Evolutionary conservation across 2,329 filamentous ascomycete genomes (phyloP), one percentile per base, ranked within the genome.

Genomic region (Exophiala alcalophila): DNA sequence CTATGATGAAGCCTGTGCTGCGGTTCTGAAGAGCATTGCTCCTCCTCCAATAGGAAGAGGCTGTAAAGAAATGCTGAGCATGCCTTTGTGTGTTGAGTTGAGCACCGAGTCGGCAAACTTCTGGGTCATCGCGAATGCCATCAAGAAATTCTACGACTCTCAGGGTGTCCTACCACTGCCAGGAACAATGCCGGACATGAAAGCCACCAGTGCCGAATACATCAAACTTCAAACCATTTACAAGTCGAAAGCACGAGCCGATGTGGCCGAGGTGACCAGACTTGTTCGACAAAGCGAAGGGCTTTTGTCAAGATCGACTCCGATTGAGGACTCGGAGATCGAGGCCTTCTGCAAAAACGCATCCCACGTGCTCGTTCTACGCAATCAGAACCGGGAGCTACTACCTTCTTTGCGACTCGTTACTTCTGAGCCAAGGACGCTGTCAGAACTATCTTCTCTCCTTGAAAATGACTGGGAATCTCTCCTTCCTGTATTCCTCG

Each of bases 261-360:
- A 98, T 58, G 71, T 83, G 10, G 76, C 78, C 20, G 84, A 94
- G 63, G 84, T 97, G 2, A 67, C 88, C 2, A 67, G 72, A 9
- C 78, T 67, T 9, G 81, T 88, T 28, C 80, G 78, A 32, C 64
- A 70, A 23, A 59, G 76, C 7, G 78, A 82, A 58, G 58, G 68
- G 4, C 59, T 66, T 9, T 61, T 76, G 11, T 38, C 39, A 61
- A 64, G 78, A 64, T 51, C 59, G 2, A 58, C 58, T 2, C 51
- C 60, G 2, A 74, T 94, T 43, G 74, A 84, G 32, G 71, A 79
- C 30, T 77, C 78, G 39, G 87, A 95, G 57, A 82, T 97, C 31
- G 90, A 95, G 59, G 73, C 84, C 24, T 97, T 96, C 65, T 97
- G 91, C 76, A 96, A 94, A 67, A 94, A 94, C 55, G 91, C 90